Evolutionary conservation across 371 early-diverging fungal genomes (phyloP), one percentile per base, ranked within the genome.

Genomic region (Lichtheimia ornata): DNA sequence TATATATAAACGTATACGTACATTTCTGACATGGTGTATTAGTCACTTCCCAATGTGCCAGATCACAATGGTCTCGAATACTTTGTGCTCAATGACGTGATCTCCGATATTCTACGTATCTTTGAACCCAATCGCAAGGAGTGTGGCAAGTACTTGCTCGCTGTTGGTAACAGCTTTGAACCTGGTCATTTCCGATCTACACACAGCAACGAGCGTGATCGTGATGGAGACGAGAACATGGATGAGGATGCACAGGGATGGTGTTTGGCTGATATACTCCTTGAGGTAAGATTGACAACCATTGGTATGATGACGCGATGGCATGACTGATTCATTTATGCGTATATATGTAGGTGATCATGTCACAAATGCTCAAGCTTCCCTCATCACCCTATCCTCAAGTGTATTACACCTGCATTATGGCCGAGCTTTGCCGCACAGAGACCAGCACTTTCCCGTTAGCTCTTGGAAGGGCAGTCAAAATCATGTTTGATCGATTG

Each of bases 51-150:
- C 47, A 62, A 64, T 51, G 69, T 84, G 53, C 81, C 88, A 30
- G 70, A 83, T 54, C 76, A 89, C 50, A 53, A 67, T 58, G 63
- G 80, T 7, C 82, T 94, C 27, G 80, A 86, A 15, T 86, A 92
- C 45, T 92, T 87, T 71, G 76, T 95, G 42, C 69, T 95, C 53
- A 85, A 88, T 63, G 97, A 97, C 70, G 68, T 89, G 17, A 80
- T 91, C 47, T 63, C 79, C 1, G 97, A 97, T 67, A 88, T 87
- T 1, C 70, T 95, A 22, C 76, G 86, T 41, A 76, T 93, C 50
- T 92, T 92, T 58, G 89, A 91, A 64, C 75, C 84, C 41, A 91
- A 91, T 69, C 91, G 92, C 59, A 90, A 90, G 73, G 93, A 93
- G 68, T 90, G 91, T 65, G 86, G 87, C 47, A 85, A 83, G 56